These are phyloP conservation scores for Botrytis squamosa DNA, from an alignment of 2,329 filamentous ascomycete species.

Conservation along the genomic window DNA sequence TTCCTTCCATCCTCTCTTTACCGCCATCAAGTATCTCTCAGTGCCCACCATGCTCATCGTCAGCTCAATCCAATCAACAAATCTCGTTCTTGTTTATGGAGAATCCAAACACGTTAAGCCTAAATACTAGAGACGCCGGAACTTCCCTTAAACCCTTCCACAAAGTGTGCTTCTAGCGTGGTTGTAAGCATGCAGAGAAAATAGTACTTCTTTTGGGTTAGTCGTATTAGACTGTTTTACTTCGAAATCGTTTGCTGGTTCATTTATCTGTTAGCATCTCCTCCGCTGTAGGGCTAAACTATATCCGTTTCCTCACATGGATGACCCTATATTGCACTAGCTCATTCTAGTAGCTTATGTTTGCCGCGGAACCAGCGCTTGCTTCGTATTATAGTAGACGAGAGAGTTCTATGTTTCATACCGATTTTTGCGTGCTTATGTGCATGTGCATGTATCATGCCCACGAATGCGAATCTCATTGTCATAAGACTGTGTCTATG, in stretches of 20 bases:
- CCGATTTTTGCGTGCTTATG: not conserved
- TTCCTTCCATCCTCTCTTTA: not conserved
- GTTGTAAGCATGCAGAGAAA: not conserved
- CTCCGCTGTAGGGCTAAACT: not conserved
- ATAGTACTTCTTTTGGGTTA: not conserved
- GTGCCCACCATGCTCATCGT: not conserved
- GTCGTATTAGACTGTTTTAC: not conserved
- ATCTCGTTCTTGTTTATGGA: not conserved
- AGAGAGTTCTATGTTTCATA: not conserved
- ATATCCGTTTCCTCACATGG: not conserved
- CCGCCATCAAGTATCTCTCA: not conserved
- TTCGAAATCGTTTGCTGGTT: not conserved
- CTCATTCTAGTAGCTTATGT: not conserved
- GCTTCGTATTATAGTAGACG: not conserved
- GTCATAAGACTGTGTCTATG: not conserved
- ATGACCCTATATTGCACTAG: not conserved
- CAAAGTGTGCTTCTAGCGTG: not conserved
- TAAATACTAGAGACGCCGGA: not conserved
- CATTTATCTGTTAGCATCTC: not conserved
- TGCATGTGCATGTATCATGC: not conserved
- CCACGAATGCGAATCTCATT: not conserved
- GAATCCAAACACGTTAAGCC: not conserved
- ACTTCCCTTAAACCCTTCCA: not conserved
- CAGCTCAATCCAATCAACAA: not conserved
- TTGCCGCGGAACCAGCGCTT: not conserved